Conservation (phyloP, 2,329 filamentous ascomycete genomes). For the Aspergillus novoparasiticus region DNA sequence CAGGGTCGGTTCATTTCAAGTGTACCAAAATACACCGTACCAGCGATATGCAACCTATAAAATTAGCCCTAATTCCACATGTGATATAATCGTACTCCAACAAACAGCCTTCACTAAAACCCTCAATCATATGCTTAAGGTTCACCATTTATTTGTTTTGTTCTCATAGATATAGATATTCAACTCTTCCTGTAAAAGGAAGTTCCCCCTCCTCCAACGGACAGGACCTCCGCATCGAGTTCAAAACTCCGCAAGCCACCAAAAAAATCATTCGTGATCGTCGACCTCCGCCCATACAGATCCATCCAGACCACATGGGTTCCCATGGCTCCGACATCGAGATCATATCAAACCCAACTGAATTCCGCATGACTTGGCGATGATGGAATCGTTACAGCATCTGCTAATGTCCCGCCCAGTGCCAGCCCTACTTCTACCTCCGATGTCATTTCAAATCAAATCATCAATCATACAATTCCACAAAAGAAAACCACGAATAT, state of each 20-base stretch:
- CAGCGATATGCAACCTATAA: not conserved
- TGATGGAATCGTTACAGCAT: conserved; percentile 3
- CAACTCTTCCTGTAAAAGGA: not conserved
- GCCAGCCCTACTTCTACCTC: not conserved
- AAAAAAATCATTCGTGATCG: not conserved
- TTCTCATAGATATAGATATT: not conserved
- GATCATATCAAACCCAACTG: not conserved
- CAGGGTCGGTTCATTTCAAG: too few species aligned
- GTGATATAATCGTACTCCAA: not conserved
- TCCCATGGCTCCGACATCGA: not conserved
- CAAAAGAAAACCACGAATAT: too few species aligned
- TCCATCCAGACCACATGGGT: not conserved
- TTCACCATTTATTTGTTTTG: not conserved
- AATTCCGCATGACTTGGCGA: not conserved
- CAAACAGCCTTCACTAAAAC: not conserved
- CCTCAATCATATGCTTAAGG: not conserved
- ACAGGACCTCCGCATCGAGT: not conserved
- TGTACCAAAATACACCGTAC: too few species aligned
- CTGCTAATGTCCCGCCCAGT: not conserved
- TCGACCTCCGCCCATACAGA: not conserved
- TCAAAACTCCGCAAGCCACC: not conserved
- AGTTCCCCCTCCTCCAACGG: not conserved
- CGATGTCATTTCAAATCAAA: too few species aligned
- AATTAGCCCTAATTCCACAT: not conserved
- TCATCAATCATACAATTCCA: too few species aligned